These are phyloP conservation scores for Cercospora beticola DNA, from an alignment of 2,329 filamentous ascomycete genomes.

Conservation along the genomic window DNA sequence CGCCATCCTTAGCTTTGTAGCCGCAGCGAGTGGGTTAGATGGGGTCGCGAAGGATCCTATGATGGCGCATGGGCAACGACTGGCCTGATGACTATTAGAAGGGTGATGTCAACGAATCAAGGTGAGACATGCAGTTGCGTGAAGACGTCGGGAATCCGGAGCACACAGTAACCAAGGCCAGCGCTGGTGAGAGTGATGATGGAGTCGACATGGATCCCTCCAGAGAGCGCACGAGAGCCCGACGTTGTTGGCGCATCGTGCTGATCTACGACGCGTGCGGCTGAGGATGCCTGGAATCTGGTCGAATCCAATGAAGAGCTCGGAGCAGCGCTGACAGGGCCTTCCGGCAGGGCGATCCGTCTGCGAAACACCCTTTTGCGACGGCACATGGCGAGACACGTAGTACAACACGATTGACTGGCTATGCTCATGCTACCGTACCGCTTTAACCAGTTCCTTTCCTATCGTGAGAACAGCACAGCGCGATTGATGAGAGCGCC, in stretches of 20 bases:
- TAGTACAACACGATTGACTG: conserved; percentile 9
- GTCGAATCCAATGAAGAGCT: conserved; percentile 4
- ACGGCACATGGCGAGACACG: background rate
- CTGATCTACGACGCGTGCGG: background rate
- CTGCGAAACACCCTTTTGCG: background rate
- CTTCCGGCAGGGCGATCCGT: background rate
- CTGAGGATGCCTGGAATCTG: background rate
- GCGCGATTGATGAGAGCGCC: conserved; percentile 5
- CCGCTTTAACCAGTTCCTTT: conserved; percentile 14
- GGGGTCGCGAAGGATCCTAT: background rate
- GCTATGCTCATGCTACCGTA: conserved; percentile 24
- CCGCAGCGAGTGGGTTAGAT: background rate
- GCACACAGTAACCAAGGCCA: background rate
- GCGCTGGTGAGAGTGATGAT: background rate
- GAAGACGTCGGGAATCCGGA: background rate
- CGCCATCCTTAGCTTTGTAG: conserved; percentile 21
- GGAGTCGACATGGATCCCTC: background rate
- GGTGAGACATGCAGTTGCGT: background rate
- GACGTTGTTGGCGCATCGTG: background rate
- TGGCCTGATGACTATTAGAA: background rate
- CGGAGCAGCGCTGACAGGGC: background rate
- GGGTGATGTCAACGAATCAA: background rate
- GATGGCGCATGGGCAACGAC: background rate
- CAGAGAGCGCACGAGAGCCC: background rate
- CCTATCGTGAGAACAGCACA: conserved; percentile 10